phyloP scores from a whole-genome alignment of 306 rosid genomes.

The Purshia tridentata region DNA sequence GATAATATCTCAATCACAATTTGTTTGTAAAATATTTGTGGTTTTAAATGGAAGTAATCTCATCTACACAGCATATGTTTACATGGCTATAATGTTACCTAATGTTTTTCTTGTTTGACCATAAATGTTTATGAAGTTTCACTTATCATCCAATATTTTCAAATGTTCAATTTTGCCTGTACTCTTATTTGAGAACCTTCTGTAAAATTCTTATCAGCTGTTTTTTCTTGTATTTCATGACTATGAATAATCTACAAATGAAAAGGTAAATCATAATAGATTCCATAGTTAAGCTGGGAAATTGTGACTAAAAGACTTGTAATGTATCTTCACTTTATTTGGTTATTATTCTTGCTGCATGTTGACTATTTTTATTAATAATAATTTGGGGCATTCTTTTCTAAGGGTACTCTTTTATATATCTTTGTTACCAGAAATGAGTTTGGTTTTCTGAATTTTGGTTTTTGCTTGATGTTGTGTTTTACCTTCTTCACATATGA shows the following conservation, averaged over 20 bases:
- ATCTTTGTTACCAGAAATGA: not conserved
- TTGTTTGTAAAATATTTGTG: not conserved
- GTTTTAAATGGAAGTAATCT: not conserved
- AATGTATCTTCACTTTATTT: not conserved
- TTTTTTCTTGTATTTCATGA: not conserved
- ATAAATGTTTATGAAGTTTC: not conserved
- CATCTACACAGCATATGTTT: not conserved
- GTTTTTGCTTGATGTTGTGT: conserved; percentile 16
- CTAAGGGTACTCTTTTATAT: not conserved
- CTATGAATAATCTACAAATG: not conserved
- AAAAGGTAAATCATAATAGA: not conserved
- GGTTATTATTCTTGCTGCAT: not conserved
- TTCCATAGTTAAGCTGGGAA: not conserved
- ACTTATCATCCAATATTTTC: not conserved
- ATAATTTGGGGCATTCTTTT: not conserved
- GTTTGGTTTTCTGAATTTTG: conserved; percentile 9
- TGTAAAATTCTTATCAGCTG: not conserved
- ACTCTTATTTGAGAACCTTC: not conserved
- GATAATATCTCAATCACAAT: not conserved
- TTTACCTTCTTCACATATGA: conserved; percentile 1
- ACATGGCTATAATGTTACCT: not conserved
- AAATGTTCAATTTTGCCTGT: not conserved
- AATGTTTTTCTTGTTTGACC: not conserved
- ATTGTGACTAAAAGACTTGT: too few species aligned
- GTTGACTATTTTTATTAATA: not conserved